Evolutionary conservation across 306 rosid species (phyloP), one percentile per base, ranked within the genome.

Genomic region (Quercus rubra): DNA sequence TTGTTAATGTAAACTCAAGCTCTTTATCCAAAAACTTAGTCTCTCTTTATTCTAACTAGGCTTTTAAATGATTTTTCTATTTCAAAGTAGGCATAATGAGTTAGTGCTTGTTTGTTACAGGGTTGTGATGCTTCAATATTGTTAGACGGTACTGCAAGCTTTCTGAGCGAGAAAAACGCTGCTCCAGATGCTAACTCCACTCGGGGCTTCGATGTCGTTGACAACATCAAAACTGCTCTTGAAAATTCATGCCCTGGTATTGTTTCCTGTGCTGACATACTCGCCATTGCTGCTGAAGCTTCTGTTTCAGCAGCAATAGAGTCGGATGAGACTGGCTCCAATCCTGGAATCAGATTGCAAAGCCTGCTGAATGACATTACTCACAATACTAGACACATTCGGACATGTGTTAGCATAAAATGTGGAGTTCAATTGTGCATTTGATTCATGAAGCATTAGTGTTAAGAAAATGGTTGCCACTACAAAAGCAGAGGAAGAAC

Each of bases 191-290:
- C 25, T 41, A 81, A 77, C 55, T 90, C 96, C 2, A 28, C 21
- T 20, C 63, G 93, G 8, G 98, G 96, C 3, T 85, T 83, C 56
- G 80, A 20, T n/a, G 85, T 93, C 0, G 88, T 93, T 4, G 94
- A 88, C 61, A 84, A 63, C 83, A 93, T 93, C 74, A 93, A 93
- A 66, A 80, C 83, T 1, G 86, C 93, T 10, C 28, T 91, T 3
- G 97, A 91, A 73, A 93, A 61, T 71, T 85, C 92, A 13, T 93
- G 98, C 71, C 80, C 89, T 2, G 85, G 86, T 11, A 52, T 88
- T 3, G 97, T 93, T 2, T 91, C 94, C 17, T 93, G 96, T 28
- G 94, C 96, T 74, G 98, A 93, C 78, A 83, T 93, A 85, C 84
- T 91, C 20, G 93, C 93, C 2, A 83, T 93, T 73, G 98, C 96